Evolutionary conservation across 768 basidiomycete genomes (phyloP).

Genomic region (Gelatoporia subvermispora): DNA sequence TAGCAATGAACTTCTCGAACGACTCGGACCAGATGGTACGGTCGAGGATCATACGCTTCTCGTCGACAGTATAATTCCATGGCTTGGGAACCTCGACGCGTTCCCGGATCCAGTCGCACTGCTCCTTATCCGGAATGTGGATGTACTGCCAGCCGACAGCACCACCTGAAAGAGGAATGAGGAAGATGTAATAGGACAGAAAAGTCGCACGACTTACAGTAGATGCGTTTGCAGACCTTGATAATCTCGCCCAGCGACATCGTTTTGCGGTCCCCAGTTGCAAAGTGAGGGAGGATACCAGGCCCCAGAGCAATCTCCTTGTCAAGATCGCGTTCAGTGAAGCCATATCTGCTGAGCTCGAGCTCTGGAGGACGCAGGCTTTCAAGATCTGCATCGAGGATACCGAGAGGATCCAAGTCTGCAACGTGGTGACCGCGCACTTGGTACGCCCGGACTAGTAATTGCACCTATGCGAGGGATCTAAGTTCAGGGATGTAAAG

Average conservation of each 20-base stretch:
- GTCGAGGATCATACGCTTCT: constrained; percentile 98
- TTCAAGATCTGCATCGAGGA: constrained; percentile 83
- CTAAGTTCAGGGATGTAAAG: constrained; percentile 2
- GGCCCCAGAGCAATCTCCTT: constrained; percentile 94
- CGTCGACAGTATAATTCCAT: constrained; percentile 96
- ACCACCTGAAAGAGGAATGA: constrained; percentile 49
- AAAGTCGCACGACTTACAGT: constrained; percentile 57
- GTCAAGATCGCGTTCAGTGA: constrained; percentile 89
- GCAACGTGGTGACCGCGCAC: constrained; percentile 97
- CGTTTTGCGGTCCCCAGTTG: constrained; percentile 75
- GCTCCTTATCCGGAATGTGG: constrained; percentile 97
- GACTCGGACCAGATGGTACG: constrained; percentile 99
- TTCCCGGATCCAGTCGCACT: constrained; percentile 99
- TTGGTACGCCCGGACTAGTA: constrained; percentile 97
- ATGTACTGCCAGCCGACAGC: constrained; percentile 87
- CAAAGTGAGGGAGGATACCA: constrained; percentile 94
- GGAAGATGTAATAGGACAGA: neutral
- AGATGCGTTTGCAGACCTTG: constrained; percentile 83
- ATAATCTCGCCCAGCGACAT: constrained; percentile 93
- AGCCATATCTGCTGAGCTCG: constrained; percentile 91
- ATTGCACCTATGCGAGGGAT: constrained; percentile 67
- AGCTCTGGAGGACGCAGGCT: constrained; percentile 81
- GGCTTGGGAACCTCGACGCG: constrained; percentile 93
- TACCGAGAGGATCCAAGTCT: constrained; percentile 92
- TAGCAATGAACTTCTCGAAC: constrained; percentile 97